Evolutionary conservation across 2,329 filamentous ascomycete species (phyloP), one percentile per base, ranked within the genome.

Genomic region (Phialemoniopsis sp.): DNA sequence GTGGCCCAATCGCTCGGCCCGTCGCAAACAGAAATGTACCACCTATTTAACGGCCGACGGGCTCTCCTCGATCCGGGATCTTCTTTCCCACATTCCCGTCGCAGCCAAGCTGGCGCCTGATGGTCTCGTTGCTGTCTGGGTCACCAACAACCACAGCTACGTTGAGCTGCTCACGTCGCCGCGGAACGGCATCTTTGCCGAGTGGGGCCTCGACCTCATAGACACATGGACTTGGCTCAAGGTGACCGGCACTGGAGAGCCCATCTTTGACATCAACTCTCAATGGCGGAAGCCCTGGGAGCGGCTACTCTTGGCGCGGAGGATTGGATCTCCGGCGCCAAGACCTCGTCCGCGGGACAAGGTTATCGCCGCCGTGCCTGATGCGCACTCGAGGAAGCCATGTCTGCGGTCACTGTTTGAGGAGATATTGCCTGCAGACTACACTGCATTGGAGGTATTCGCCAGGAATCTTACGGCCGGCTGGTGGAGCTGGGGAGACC

Each of bases 201-300:
- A 67, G 28, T 89, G 84, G 84, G 82, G 78, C 17, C 62, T 91
- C 0, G 71, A 81, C 37, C 54, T 78, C 10, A 67, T 78, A 0
- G 77, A 82, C 36, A 84, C 90, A 55, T 91, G 87, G 86, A 71
- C 80, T 3, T 93, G 87, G 87, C 58, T 90, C 36, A 93, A 93
- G 58, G 72, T 85, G 10, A 87, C 87, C 0, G 58, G 59, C 0
- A 48, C 57, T 1, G 87, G 87, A 0, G 78, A 85, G 54, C 81
- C 85, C 0, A 68, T 89, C 19, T 76, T 75, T 42, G 59, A 72
- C 26, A 40, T 87, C 3, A 72, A 81, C 26, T 77, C 76, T 4
- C 44, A 59, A 3, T 87, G 81, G 81, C 73, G 85, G 46, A 89
- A 83, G 60, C 86, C 87, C 0, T 91, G 87, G 72, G 87, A 93